A percentile compares a stretch with the other conserved stretches of the same genome.
These are phyloP conservation scores for Eucalyptus brandiana DNA, from an alignment of 345 rosid species.

Conservation along the genomic window DNA sequence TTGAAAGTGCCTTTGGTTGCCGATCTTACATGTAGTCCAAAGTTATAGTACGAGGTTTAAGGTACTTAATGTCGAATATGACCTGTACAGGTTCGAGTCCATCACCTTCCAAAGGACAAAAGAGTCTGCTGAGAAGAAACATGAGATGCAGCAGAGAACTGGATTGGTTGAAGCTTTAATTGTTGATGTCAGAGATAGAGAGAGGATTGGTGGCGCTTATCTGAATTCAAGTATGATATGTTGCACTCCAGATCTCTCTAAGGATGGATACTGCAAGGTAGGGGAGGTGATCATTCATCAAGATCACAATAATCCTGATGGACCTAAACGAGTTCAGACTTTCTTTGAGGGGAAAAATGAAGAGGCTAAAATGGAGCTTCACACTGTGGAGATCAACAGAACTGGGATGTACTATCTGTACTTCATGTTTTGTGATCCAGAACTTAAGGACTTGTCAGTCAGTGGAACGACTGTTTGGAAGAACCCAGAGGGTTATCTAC, in stretches of 20 bases:
- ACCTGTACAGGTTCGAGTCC: constrained; percentile 21
- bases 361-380: constrained; percentile 18
- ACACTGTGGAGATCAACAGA: constrained; percentile 12
- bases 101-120: constrained; percentile 18
- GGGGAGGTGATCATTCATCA: constrained; percentile 28
- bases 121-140: constrained; percentile 10
- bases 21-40: background rate
- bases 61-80: background rate
- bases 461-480: constrained; percentile 33
- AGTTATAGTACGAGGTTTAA: background rate
- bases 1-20: background rate
- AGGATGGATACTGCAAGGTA: constrained; percentile 17
- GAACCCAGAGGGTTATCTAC: constrained; percentile 30
- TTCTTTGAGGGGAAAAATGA: constrained; percentile 28
- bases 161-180: constrained; percentile 28
- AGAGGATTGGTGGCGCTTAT: constrained; percentile 16
- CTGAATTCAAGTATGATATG: constrained; percentile 19
- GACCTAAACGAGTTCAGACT: constrained; percentile 16
- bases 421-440: constrained; percentile 32
- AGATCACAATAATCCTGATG: background rate
- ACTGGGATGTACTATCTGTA: constrained; percentile 34
- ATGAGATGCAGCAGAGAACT: constrained; percentile 35
- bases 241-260: constrained; percentile 15
- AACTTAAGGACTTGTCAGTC: constrained; percentile 5
- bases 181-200: constrained; percentile 22